Evolutionary conservation across 768 basidiomycete species (phyloP), one percentile per base, ranked within the genome.

Genomic region (Pisolithus tinctorius): DNA sequence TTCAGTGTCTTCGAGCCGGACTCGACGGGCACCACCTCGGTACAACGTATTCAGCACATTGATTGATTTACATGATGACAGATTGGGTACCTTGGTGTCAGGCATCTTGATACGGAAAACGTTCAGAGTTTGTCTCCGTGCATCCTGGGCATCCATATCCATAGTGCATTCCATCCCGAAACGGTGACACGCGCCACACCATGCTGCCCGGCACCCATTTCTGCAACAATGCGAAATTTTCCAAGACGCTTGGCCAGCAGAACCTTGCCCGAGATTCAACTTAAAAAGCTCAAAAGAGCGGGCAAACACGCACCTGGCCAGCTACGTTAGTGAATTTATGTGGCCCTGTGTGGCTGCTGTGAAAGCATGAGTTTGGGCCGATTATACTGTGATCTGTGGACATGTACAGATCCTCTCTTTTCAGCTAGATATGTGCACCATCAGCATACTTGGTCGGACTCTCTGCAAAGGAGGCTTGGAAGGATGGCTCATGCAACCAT

Each of bases 271-370:
- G 13, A 5, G 26, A 3, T 16, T 48, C 56, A 9, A 58, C 57
- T 14, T 49, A 14, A 55, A 31, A 36, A 26, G 16, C 31, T 20
- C 36, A n/a, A 11, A 17, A 17, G 45, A 37, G 14, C 29, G 16
- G 25, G 40, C 17, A 38, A 11, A 25, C 29, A 62, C 74, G 55
- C 59, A 83, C 87, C 77, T 95, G 94, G 34, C 96, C 96, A 53
- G 98, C 86, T 23, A 95, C 95, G 67, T 99, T 99, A 71, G 97
- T 98, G 64, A 99, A 97, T 70, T 98, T 99, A 71, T 99, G 96
- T 10, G 94, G 96, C 14, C 96, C 96, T 0, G 96, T 98, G 65
- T 98, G 95, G 66, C 98, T 99, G 53, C 88, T 91, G 52, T 36
- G 47, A 14, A n/a, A 39, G 16, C 20, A 5, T n/a, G 40, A 68